Evolutionary conservation across 2,329 filamentous ascomycete genomes (phyloP), one percentile per base, ranked within the genome.

Genomic region (Fusarium temperatum): DNA sequence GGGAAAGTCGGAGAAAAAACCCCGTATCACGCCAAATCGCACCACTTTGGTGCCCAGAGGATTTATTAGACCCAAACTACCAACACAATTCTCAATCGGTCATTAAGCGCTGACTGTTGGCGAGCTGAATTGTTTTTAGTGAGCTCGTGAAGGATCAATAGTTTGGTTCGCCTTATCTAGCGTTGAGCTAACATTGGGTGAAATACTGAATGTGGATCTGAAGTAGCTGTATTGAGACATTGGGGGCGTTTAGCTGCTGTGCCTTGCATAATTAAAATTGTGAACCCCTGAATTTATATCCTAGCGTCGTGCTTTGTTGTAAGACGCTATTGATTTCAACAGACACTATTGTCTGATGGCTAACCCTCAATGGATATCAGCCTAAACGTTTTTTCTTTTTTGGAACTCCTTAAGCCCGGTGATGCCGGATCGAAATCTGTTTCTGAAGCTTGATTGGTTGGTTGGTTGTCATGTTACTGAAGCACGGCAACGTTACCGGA

Each of bases 121-220:
- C 35, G 10, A 62, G 56, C 61, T 54, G 57, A 54, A 60, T 22
- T 22, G 17, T 6, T 8, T 32, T 54, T 60, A 28, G 24, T 30
- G 28, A 38, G 17, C 42, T 50, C 28, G n/a, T 20, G 55, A 30
- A 62, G 56, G 61, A 64, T 62, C 61, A 22, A 64, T 64, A 64
- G 11, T 28, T n/a, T 12, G 9, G 24, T 26, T 5, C 18, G 11
- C 15, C 8, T 20, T 4, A 28, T 58, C n/a, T 36, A 20, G 41
- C 7, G n/a, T 38, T 3, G 1, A 0, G 11, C 24, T 24, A 3
- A 35, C 6, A 48, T 58, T 48, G n/a, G 55, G 2, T 20, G 18
- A 14, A 18, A 8, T 14, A 9, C 26, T 22, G 0, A 20, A 7
- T 26, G 54, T 57, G 54, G 54, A 57, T 57, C n/a, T 14, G 28